Conservation (phyloP, 2,329 filamentous ascomycete genomes). For the Fonsecaea nubica region DNA sequence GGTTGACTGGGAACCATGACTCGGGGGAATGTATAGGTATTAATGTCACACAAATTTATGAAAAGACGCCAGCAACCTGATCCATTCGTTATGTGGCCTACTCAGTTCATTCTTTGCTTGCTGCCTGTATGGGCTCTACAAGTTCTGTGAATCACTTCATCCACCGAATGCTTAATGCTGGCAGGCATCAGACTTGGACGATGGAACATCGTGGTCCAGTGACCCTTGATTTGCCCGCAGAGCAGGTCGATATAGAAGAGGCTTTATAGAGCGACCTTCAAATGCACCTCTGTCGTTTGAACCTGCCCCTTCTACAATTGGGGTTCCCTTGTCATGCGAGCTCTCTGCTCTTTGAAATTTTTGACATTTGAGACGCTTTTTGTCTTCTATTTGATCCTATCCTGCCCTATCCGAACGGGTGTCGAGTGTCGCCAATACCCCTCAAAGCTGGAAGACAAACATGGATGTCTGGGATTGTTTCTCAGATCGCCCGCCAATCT, state of each 20-base stretch:
- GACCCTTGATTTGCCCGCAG: neutral
- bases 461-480: too few species aligned
- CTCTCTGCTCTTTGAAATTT: too few species aligned
- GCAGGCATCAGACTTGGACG: neutral
- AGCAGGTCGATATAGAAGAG: neutral
- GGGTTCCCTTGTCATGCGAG: too few species aligned
- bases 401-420: too few species aligned
- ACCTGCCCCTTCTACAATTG: too few species aligned
- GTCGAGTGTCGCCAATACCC: too few species aligned
- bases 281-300: too few species aligned
- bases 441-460: neutral
- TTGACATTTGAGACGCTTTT: too few species aligned
- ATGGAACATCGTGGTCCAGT: neutral
- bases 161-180: neutral
- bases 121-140: neutral
- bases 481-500: too few species aligned
- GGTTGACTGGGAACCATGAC: neutral
- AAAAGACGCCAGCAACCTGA: neutral
- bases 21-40: conserved; percentile 3
- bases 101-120: neutral
- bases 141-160: neutral
- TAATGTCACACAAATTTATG: conserved; percentile 1
- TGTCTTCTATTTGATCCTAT: too few species aligned
- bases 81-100: neutral
- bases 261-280: too few species aligned